Conservation (phyloP, 1,284 basidiomycete genomes). For the Melampsora occidentalis region DNA sequence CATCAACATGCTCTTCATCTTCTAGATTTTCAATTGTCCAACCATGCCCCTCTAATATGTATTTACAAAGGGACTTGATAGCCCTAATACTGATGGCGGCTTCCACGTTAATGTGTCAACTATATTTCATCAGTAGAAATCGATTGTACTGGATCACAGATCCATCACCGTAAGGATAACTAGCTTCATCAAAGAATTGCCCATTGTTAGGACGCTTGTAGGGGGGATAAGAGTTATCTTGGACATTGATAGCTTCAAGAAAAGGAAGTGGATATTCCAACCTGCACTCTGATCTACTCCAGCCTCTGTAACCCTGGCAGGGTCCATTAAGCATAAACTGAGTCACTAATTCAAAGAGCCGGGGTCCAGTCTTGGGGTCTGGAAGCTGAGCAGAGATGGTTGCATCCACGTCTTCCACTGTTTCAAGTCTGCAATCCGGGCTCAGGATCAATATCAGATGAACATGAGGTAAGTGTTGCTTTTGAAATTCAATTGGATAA, state of each 20-base stretch:
- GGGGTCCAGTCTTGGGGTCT: constrained; percentile 54
- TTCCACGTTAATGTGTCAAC: constrained; percentile 61
- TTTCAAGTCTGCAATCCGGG: constrained; percentile 51
- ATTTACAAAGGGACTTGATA: constrained; percentile 59
- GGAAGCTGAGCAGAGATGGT: constrained; percentile 57
- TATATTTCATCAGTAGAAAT: constrained; percentile 52
- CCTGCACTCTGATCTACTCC: constrained; percentile 56
- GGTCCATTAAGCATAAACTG: constrained; percentile 59
- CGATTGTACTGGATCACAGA: constrained; percentile 57
- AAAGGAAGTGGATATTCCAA: constrained; percentile 57
- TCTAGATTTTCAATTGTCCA: constrained; percentile 49
- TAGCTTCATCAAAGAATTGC: constrained; percentile 32
- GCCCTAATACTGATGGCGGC: constrained; percentile 52
- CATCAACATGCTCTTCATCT: constrained; percentile 48
- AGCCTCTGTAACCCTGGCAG: constrained; percentile 56
- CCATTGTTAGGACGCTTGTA: constrained; percentile 38
- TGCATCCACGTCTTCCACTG: constrained; percentile 55
- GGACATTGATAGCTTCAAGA: constrained; percentile 53
- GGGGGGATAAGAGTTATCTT: constrained; percentile 55
- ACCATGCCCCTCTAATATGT: constrained; percentile 59
- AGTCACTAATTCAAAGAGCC: constrained; percentile 54
- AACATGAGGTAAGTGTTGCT: constrained; percentile 59
- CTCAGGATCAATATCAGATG: constrained; percentile 58
- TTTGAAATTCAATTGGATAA: constrained; percentile 61
- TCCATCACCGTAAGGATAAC: constrained; percentile 51